Evolutionary conservation across 139 green algal genomes (phyloP).

Genomic region (Haematococcus lacustris): DNA sequence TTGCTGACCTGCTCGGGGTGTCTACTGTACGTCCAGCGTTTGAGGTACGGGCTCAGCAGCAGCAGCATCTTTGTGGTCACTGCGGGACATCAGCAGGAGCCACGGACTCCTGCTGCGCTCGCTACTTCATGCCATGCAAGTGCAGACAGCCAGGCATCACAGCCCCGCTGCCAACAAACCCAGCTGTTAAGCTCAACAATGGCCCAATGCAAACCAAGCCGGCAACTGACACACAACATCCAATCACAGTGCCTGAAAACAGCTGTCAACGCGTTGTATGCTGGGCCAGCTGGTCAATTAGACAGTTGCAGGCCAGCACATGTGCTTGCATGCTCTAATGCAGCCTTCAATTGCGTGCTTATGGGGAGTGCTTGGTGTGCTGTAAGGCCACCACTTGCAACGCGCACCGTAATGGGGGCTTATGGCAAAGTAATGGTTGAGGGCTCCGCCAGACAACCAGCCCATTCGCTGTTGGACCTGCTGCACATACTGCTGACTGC

Average conservation of each 20-base stretch:
- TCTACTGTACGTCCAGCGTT: constrained; percentile 75
- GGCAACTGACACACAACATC: too few relatives aligned
- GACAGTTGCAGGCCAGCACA: neutral
- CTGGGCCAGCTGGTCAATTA: neutral
- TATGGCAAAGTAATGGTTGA: constrained; percentile 87
- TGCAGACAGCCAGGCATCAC: too few relatives aligned
- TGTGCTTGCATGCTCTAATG: neutral
- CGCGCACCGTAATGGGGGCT: constrained; percentile 71
- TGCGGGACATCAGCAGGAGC: constrained; percentile 11
- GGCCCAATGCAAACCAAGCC: too few relatives aligned
- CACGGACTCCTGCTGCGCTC: neutral
- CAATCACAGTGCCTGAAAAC: neutral
- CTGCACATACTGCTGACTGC: constrained; percentile 52
- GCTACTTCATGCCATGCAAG: too few relatives aligned
- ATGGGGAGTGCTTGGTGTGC: neutral
- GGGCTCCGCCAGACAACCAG: constrained; percentile 49
- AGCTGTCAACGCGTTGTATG: neutral
- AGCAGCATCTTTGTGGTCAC: constrained; percentile 86
- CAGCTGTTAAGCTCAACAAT: too few relatives aligned
- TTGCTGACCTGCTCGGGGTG: constrained; percentile 73
- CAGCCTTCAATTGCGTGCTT: neutral
- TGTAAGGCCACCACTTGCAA: neutral
- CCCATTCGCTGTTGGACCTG: constrained; percentile 53
- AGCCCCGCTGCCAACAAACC: too few relatives aligned
- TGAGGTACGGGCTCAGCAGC: constrained; percentile 86